Evolutionary conservation across 2,329 filamentous ascomycete species (phyloP).

Genomic region (Penicillium brasilianum): DNA sequence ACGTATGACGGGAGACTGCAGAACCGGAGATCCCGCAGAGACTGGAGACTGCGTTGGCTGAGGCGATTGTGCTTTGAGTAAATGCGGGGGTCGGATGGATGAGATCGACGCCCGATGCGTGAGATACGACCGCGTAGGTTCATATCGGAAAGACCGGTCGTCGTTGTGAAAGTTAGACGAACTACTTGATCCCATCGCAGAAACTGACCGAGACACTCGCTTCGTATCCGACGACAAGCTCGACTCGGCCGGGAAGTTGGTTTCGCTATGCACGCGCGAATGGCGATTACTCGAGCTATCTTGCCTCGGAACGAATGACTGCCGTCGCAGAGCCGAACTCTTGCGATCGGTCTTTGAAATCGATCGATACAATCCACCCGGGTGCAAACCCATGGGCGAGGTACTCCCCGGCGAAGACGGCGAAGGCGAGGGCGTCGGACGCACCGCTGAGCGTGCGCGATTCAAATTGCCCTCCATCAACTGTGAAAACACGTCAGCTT

Average conservation of each 20-base stretch:
- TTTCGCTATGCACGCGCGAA: slow-evolving; percentile 66
- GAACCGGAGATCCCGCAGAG: not conserved
- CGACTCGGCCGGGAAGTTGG: slow-evolving; percentile 55
- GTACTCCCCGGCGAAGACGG: slow-evolving; percentile 33
- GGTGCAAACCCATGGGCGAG: slow-evolving; percentile 36
- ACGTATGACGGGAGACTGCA: slow-evolving; percentile 9
- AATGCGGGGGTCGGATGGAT: slow-evolving; percentile 40
- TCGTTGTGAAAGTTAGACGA: slow-evolving; percentile 38
- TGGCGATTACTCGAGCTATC: slow-evolving; percentile 55
- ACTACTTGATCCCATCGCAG: slow-evolving; percentile 55
- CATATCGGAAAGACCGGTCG: slow-evolving; percentile 42
- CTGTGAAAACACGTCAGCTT: slow-evolving; percentile 53
- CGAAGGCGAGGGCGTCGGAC: slow-evolving; percentile 56
- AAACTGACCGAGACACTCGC: slow-evolving; percentile 64
- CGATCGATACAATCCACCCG: slow-evolving; percentile 49
- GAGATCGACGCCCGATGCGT: slow-evolving; percentile 45
- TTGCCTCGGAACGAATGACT: slow-evolving; percentile 41
- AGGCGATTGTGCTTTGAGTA: slow-evolving; percentile 13
- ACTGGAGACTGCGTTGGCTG: slow-evolving; percentile 14
- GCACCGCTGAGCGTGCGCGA: slow-evolving; percentile 73
- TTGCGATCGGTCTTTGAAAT: slow-evolving; percentile 47
- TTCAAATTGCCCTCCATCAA: slow-evolving; percentile 92
- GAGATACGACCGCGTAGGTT: slow-evolving; percentile 37
- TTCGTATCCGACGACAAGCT: slow-evolving; percentile 41
- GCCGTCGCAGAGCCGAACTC: slow-evolving; percentile 54